Base-by-base conservation (phyloP, 1,139 yeast genomes). In the Candida sanyaensis region DNA sequence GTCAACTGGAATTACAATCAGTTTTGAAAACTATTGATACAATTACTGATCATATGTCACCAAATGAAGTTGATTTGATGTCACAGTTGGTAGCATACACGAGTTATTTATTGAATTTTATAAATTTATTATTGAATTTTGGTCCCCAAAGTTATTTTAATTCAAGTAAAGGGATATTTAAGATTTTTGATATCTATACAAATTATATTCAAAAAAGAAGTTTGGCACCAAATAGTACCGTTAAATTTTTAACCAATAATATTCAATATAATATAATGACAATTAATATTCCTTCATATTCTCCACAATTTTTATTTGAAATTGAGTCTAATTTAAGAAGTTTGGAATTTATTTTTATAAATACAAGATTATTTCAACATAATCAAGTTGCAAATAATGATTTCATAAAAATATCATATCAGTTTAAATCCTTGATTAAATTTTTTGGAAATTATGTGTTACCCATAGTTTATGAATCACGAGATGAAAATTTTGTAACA, bases 221-320 rank as follows among this genome's bases (percentile, higher is more conserved):
- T n/a, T 30, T 43, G 13, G 31, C 31, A n/a, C 49, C 50, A 6
- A 40, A 28, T 21, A 26, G 51, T 5, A 42, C 45, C 1, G 51
- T 50, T n/a, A 29, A 48, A 24, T 55, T 50, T 36, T 42, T 56
- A 38, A 44, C 49, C 33, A 48, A 49, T 41, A 51, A 55, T 50
- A 28, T 56, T 23, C 59, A 55, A 34, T 52, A 48, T 46, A 62
- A 59, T 43, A 55, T 63, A 23, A 52, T 61, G 37, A 55, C 62
- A 30, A 57, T 66, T 6, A 56, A 59, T 43, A 50, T 66, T 21
- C 71, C 71, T n/a, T 54, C 63, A 2, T 67, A 67, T 48, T 52
- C 61, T 36, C 65, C 69, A 0, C 46, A 54, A 23, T 65, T 62
- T 45, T 41, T 66, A 12, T 47, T 50, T 44, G 71, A 67, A 48